Base-by-base conservation (phyloP, 306 rosid species). In the Carpinus viminea region DNA sequence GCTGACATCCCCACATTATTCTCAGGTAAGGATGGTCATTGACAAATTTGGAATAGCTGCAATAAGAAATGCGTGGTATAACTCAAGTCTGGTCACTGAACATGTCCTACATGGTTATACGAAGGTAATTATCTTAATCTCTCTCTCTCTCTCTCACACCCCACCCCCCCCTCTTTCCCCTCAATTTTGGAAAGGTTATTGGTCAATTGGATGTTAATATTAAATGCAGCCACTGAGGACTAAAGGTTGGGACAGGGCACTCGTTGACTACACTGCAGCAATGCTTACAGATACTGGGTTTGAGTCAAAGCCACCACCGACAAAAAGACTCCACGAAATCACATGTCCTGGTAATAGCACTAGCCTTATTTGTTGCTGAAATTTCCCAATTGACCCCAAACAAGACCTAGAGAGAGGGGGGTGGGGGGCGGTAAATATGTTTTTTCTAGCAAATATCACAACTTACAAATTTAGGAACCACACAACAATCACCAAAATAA, bases 201-300 rank as follows among this genome's bases (percentile, higher is more conserved):
- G 70, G 77, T 90, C 31, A 87, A 80, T 50, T 80, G 73, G 79
- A 64, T 80, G 66, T 57, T 85, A 71, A 4, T 74, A 64, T 45
- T 76, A 72, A 71, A 74, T 87, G 80, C 93, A 94, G 97, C 98
- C 98, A 78, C 81, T 94, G 80, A 91, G 90, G 90, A 61, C 74
- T n/a, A 94, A 94, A 82, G 86, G 85, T 85, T 92, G 98, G 97
- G 98, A 94, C 80, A 89, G 83, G 85, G 98, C 97, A 64, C 90
- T 92, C 50, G 85, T 87, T 76, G 98, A 94, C 83, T 91, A 36
- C 92, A 89, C 93, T 59, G 93, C 89, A 61, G 97, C 98, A 13
- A 83, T 86, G 90, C 89, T 94, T 79, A 84, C 93, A 59, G 95
- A 89, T 74, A 85, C 90, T 73, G 90, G 84, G 46, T 78, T 87